phyloP scores from a whole-genome alignment of 176 grass and related monocot species.

The Carex parvula region DNA sequence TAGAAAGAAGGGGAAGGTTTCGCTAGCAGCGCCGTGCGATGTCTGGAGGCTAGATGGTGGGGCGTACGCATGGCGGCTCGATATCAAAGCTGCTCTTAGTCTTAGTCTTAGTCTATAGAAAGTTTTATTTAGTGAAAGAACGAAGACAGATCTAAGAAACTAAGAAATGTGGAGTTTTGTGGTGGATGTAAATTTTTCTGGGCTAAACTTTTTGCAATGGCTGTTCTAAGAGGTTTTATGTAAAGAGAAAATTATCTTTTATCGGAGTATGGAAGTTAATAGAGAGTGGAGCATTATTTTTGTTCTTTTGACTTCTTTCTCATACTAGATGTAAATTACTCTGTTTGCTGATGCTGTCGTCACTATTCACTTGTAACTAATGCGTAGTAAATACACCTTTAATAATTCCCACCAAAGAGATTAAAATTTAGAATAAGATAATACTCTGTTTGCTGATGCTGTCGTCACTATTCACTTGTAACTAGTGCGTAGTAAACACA shows the following conservation, averaged over 20 bases:
- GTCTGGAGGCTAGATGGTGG: slow-evolving; percentile 64
- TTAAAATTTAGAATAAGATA: too few species aligned
- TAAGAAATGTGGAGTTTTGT: neutral
- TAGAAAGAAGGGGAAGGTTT: slow-evolving; percentile 11
- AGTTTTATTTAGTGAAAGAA: neutral
- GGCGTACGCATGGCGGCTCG: slow-evolving; percentile 65
- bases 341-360: neutral
- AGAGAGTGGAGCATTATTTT: neutral
- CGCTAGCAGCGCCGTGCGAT: slow-evolving; percentile 78
- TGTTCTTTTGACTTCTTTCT: neutral
- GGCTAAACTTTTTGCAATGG: neutral
- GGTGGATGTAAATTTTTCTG: slow-evolving; percentile 22
- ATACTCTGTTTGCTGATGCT: too few species aligned
- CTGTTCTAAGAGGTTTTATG: neutral
- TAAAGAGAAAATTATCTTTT: neutral
- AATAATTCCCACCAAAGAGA: too few species aligned
- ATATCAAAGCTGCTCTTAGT: slow-evolving; percentile 65
- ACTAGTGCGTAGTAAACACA: too few species aligned
- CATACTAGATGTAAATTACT: neutral
- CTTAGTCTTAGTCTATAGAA: slow-evolving; percentile 34
- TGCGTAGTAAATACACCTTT: neutral
- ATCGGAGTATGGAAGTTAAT: neutral
- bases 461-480: too few species aligned
- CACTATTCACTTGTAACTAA: too few species aligned
- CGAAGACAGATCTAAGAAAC: neutral